Base-by-base conservation (phyloP, 768 basidiomycete genomes). In the Imleria badia region DNA sequence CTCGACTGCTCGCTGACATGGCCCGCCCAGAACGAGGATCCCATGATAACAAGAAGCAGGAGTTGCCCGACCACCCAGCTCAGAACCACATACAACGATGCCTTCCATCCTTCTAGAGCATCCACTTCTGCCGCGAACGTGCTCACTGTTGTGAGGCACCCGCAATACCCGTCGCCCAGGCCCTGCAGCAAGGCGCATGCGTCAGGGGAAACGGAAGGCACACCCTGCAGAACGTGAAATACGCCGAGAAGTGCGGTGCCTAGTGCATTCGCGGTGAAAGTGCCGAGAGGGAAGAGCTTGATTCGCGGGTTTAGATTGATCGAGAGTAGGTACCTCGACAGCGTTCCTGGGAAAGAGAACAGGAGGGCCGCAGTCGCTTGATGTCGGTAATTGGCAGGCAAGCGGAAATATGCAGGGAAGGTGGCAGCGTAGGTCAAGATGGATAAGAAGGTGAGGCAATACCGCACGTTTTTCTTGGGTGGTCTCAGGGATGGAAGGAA, bases 91-190 rank as follows among this genome's bases (percentile, higher is more conserved):
- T 98, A 98, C 42, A 83, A 64, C 74, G 79, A 83, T 29, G 85
- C 83, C 64, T 80, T 83, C 69, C 81, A 67, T 31, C 75, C 68
- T 40, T 75, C 70, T 56, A 94, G 73, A 39, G 81, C 80, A 33
- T 76, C 72, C 20, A 91, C 68, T 67, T 99, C 97, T 10, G 86
- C 86, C 2, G 85, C 88, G 65, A 98, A 96, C 17, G 95, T 98
- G 69, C 90, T 93, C 61, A 99, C 81, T 2, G 97, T 99, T 2
- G 89, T 95, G 61, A 98, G 76, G 73, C 93, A 94, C 12, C 94
- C 97, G 67, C 95, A 98, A 66, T 93, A 98, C 8, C 97, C 97
- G 67, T 98, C 93, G 22, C 78, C 76, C 35, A 98, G 72, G 2
- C 93, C 95, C 65, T 91, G 87, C 39, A 98, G 70, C 19, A 92